Evolutionary conservation across 345 rosid species (phyloP), one percentile per base, ranked within the genome.

Genomic region (Brassica incana): DNA sequence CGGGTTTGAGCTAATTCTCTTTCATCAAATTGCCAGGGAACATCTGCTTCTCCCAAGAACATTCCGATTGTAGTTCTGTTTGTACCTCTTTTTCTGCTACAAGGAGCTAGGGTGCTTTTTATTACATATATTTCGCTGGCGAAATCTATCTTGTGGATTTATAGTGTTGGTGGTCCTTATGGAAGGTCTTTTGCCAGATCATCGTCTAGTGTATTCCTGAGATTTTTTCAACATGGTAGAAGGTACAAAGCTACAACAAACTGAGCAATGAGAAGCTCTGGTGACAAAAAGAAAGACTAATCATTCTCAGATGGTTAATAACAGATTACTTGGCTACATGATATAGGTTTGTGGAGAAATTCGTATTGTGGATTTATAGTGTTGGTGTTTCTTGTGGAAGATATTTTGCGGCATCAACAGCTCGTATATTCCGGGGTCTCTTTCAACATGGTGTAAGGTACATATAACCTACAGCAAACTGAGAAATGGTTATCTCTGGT

Each of bases 21-120:
- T 58, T 70, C 25, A 75, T 25, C 62, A 61, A 5, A 69, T 72
- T 70, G 64, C 63, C 86, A 94, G 97, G 98, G 97, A 75, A 92
- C 95, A 11, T 95, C 98, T 0, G 76, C 82, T 8, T 75, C 89
- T 82, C 97, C 98, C 68, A 83, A 81, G 84, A 62, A 81, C 74
- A 86, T 90, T 67, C 84, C 94, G 48, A 40, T 80, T 79, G 78
- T 71, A 14, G 79, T 85, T 73, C 82, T 92, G 56, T 92, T 94
- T 74, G 73, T 90, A 67, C 97, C 98, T 66, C 87, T 92, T 30
- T 80, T 90, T 74, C 76, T 88, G 80, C 80, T 94, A 64, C 98
- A 92, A 90, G 97, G 97, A 80, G 90, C 87, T 84, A 96, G 91
- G 32, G 89, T 90, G 38, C 40, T 88, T 65, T 86, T 85, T 86